phyloP scores from a whole-genome alignment of 192 early-diverging fungal species.

The Backusella parvicylindrica region DNA sequence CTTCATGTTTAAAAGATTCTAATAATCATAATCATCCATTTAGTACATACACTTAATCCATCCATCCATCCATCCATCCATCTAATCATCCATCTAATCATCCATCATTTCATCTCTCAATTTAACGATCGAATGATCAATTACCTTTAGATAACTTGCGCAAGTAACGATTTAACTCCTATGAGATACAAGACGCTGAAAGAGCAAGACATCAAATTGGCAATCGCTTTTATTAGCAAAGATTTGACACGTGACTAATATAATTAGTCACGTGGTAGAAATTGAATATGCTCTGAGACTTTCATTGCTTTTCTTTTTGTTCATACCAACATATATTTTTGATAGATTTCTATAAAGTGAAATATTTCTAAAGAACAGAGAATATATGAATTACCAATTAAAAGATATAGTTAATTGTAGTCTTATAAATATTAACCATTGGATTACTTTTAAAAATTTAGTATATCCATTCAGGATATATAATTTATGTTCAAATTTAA shows the following conservation, averaged over 20 bases:
- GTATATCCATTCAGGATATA: not conserved
- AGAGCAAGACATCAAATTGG: not conserved
- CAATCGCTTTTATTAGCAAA: not conserved
- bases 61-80: constrained; percentile 13
- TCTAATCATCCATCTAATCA: not conserved
- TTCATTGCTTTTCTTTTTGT: not conserved
- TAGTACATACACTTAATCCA: constrained; percentile 6
- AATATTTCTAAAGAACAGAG: no score
- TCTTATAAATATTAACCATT: not conserved
- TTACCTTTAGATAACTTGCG: constrained; percentile 12
- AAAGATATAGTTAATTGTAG: not conserved
- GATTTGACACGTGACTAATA: not conserved
- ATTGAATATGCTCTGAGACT: not conserved
- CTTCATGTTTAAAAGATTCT: constrained; percentile 66
- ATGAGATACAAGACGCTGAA: constrained; percentile 24
- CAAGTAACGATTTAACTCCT: constrained; percentile 29
- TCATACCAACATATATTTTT: not conserved
- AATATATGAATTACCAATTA: no score
- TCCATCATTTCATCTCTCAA: constrained; percentile 7
- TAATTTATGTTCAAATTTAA: not conserved
- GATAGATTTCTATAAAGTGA: not conserved
- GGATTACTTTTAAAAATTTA: not conserved
- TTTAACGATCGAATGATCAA: not conserved
- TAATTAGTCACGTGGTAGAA: not conserved
- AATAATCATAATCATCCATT: not conserved